These are phyloP conservation scores for Claviceps humidiphila DNA, from an alignment of 2,329 filamentous ascomycete genomes.

Conservation along the genomic window DNA sequence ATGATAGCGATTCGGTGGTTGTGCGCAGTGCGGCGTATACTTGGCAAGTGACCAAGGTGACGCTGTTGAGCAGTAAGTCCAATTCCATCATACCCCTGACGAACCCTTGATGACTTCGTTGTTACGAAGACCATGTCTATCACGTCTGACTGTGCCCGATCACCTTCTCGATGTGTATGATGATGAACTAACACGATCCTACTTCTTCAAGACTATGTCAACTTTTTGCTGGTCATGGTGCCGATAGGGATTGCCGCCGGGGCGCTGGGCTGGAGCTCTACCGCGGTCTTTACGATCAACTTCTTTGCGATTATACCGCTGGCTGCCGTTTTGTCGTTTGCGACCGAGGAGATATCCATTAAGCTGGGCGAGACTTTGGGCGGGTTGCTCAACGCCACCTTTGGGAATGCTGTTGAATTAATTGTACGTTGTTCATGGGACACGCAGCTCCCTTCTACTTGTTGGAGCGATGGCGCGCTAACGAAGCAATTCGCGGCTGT, in stretches of 20 bases:
- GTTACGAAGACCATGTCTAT: neutral
- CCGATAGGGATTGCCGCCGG: slow-evolving; percentile 61
- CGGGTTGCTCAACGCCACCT: slow-evolving; percentile 62
- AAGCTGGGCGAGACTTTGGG: slow-evolving; percentile 63
- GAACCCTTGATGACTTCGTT: too few relatives aligned
- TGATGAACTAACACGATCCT: neutral
- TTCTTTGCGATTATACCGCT: slow-evolving; percentile 71
- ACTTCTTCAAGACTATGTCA: slow-evolving; percentile 39
- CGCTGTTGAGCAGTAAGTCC: slow-evolving; percentile 44
- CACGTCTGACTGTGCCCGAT: too few relatives aligned
- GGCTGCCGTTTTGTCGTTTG: slow-evolving; percentile 60
- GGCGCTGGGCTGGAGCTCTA: slow-evolving; percentile 46
- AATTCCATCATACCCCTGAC: too few relatives aligned
- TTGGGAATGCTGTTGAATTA: slow-evolving; percentile 68
- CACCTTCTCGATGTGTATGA: too few relatives aligned
- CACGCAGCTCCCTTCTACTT: neutral
- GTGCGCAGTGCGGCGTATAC: slow-evolving; percentile 32
- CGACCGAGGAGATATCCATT: slow-evolving; percentile 62
- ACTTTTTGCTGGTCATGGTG: slow-evolving; percentile 60
- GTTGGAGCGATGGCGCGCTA: neutral
- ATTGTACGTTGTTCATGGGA: slow-evolving; percentile 40
- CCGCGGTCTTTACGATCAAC: slow-evolving; percentile 61
- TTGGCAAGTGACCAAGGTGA: slow-evolving; percentile 45
- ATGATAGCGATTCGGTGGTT: slow-evolving; percentile 31
- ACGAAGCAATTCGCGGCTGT: neutral